phyloP scores from a whole-genome alignment of 2,329 filamentous ascomycete species.

The Cytospora piceae region DNA sequence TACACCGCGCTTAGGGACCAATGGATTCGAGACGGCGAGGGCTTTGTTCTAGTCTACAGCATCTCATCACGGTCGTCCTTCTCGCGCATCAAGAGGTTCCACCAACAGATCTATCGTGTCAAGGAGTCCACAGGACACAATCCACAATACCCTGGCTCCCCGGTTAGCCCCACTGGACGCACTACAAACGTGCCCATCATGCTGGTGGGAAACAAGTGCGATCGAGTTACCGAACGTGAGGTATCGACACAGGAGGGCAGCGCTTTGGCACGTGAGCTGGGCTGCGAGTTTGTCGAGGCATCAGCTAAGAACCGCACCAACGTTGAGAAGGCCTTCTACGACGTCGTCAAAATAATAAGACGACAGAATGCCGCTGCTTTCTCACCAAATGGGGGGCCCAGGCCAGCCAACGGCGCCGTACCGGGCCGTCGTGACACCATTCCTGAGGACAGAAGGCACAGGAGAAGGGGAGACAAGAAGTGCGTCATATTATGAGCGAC shows the following conservation, averaged over 20 bases:
- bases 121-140: slow-evolving; percentile 86
- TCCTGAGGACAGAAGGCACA: slow-evolving; percentile 37
- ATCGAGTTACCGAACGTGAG: slow-evolving; percentile 92
- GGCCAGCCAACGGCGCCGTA: slow-evolving; percentile 38
- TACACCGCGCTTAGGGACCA: slow-evolving; percentile 96
- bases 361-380: slow-evolving; percentile 71
- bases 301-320: slow-evolving; percentile 99
- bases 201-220: slow-evolving; percentile 98
- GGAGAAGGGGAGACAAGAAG: slow-evolving; percentile 41
- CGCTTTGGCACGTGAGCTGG: slow-evolving; percentile 85
- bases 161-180: slow-evolving; percentile 62
- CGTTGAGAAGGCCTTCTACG: slow-evolving; percentile 97
- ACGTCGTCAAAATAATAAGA: slow-evolving; percentile 89
- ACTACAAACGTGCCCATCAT: slow-evolving; percentile 86
- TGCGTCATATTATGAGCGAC: slow-evolving; percentile 49
- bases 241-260: slow-evolving; percentile 96
- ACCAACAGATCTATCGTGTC: slow-evolving; percentile 95
- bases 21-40: slow-evolving; percentile 97
- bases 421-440: slow-evolving; percentile 32
- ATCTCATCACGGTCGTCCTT: slow-evolving; percentile 97
- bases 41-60: slow-evolving; percentile 96
- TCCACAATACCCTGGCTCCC: slow-evolving; percentile 76
- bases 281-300: slow-evolving; percentile 95
- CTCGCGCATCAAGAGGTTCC: slow-evolving; percentile 90
- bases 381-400: slow-evolving; percentile 43